Evolutionary conservation across 139 green algal species (phyloP).

Genomic region (Micromonas commoda): DNA sequence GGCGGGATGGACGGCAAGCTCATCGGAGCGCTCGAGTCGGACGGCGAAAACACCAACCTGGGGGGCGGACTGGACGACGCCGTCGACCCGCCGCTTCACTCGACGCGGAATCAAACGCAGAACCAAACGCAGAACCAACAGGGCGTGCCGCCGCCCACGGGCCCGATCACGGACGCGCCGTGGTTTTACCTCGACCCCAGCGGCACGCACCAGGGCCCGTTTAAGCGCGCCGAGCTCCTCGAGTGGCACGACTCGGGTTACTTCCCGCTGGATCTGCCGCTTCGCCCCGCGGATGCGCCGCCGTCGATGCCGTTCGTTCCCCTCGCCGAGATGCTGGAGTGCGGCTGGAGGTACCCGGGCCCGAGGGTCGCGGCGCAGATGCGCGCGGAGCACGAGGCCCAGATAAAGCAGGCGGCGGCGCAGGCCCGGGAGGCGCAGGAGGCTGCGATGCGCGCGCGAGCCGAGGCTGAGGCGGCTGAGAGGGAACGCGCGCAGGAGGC

Average conservation of each 20-base stretch:
- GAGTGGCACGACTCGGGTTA: conserved; percentile 28
- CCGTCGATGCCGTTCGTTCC: conserved; percentile 3
- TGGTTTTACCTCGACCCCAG: conserved; percentile 20
- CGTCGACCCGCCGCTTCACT: neutral
- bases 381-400: neutral
- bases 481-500: neutral
- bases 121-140: neutral
- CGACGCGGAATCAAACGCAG: neutral
- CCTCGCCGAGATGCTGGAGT: conserved; percentile 8
- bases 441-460: no score
- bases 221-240: conserved; percentile 13
- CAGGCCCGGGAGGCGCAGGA: no score
- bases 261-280: conserved; percentile 28
- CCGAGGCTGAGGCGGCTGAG: no score
- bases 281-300: conserved; percentile 16
- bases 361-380: neutral
- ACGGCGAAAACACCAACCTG: neutral
- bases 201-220: conserved; percentile 20
- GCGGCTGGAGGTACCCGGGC: conserved; percentile 16
- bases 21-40: neutral
- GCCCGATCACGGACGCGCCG: neutral
- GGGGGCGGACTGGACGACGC: neutral
- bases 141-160: neutral
- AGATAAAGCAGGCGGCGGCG: neutral
- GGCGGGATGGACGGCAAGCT: neutral